A percentile compares a stretch with the other conserved stretches of the same genome.
phyloP scores from a whole-genome alignment of 352 stramenopile genomes.

The Phytophthora multivora region DNA sequence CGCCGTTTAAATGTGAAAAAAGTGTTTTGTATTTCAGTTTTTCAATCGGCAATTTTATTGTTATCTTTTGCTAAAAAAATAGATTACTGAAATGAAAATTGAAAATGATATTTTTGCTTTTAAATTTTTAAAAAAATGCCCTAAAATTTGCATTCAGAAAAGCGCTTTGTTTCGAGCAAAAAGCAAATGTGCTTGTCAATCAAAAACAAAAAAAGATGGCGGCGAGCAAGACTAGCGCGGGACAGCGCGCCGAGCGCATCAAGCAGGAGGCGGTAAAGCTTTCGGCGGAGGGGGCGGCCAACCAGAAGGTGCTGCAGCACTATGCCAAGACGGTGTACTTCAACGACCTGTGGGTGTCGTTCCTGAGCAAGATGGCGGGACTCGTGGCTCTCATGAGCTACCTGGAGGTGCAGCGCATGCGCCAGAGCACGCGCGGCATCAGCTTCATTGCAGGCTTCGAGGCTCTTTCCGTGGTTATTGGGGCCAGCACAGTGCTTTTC shows the following conservation, averaged over 20 bases:
- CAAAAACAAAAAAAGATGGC: slow-evolving; percentile 4
- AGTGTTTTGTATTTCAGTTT: slow-evolving; percentile 11
- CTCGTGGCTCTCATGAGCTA: slow-evolving; percentile 73
- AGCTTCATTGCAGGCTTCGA: slow-evolving; percentile 70
- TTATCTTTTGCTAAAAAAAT: no score
- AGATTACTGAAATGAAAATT: no score
- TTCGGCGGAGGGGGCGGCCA: slow-evolving; percentile 41
- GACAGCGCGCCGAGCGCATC: slow-evolving; percentile 18
- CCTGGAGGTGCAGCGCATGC: slow-evolving; percentile 67
- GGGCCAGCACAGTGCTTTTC: slow-evolving; percentile 61
- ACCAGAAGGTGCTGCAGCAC: slow-evolving; percentile 77
- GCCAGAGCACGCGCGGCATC: slow-evolving; percentile 45
- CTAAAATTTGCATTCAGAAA: no score
- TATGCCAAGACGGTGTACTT: slow-evolving; percentile 88
- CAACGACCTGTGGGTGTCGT: slow-evolving; percentile 85
- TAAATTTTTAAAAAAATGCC: no score
- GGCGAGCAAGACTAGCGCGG: slow-evolving; percentile 26
- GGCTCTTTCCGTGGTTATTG: slow-evolving; percentile 61
- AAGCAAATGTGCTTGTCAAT: no score
- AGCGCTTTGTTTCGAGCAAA: no score
- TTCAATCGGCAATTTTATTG: no score
- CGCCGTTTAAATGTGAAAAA: slow-evolving; percentile 16
- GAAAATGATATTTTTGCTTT: no score
- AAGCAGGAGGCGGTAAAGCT: slow-evolving; percentile 29
- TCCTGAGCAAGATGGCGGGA: slow-evolving; percentile 75